Conservation (phyloP, 2,329 filamentous ascomycete genomes). For the Aspergillus persii region DNA sequence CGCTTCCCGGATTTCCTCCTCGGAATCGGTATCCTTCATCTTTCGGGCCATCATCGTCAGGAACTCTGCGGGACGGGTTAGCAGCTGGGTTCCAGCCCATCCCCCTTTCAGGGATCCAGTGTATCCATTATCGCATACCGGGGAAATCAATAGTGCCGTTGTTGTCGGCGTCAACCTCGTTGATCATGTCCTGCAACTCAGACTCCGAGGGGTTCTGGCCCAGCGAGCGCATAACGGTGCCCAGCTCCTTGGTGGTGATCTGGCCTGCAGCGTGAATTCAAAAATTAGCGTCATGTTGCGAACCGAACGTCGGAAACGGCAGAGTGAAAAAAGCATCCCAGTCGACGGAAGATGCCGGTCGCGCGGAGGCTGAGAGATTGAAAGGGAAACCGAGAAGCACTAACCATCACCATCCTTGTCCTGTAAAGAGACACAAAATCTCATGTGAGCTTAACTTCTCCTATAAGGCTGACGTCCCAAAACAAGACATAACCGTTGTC, state of each 20-base stretch:
- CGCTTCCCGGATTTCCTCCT: conserved; percentile 85
- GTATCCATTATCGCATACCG: conserved; percentile 53
- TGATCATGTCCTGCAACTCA: conserved; percentile 91
- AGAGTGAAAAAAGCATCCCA: not conserved
- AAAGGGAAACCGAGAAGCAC: conserved; percentile 38
- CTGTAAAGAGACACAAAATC: conserved; percentile 44
- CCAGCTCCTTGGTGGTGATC: conserved; percentile 88
- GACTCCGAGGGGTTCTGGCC: conserved; percentile 89
- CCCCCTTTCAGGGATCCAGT: not conserved
- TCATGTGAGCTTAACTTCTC: conserved; percentile 18
- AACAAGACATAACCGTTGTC: not conserved
- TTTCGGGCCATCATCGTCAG: conserved; percentile 92
- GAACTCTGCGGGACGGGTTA: conserved; percentile 61
- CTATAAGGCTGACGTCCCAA: not conserved
- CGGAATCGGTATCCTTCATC: conserved; percentile 91
- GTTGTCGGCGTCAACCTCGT: conserved; percentile 89
- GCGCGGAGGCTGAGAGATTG: not conserved
- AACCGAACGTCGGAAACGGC: not conserved
- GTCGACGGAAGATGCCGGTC: conserved; percentile 2
- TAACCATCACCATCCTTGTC: conserved; percentile 90
- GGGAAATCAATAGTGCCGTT: conserved; percentile 91
- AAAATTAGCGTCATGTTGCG: conserved; percentile 11
- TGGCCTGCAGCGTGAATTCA: conserved; percentile 58
- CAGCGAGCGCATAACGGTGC: conserved; percentile 85
- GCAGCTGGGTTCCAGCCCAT: not conserved